phyloP scores from a whole-genome alignment of 2,329 filamentous ascomycete genomes.

The Scolecobasidium constrictum region DNA sequence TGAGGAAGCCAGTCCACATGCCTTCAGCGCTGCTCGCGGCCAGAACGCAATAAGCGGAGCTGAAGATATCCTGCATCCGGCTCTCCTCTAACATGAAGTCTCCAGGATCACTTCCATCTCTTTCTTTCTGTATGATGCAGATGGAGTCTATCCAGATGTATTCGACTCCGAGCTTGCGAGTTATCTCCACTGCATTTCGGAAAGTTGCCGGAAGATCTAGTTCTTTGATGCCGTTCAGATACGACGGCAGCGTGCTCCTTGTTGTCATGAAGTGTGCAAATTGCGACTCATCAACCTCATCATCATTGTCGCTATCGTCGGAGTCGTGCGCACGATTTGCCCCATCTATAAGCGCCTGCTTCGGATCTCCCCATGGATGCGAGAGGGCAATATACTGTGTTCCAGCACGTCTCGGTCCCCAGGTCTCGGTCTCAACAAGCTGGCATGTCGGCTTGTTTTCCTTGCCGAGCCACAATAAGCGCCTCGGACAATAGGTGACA shows the following conservation, averaged over 20 bases:
- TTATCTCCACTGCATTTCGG: conserved; percentile 13
- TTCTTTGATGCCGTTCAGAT: conserved; percentile 1
- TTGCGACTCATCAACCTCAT: conserved; percentile 9
- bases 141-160: conserved; percentile 15
- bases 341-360: neutral
- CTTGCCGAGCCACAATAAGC: too few relatives aligned
- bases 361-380: conserved; percentile 13
- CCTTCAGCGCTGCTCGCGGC: conserved; percentile 14
- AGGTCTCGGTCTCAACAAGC: neutral
- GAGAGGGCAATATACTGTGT: conserved; percentile 14
- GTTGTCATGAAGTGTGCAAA: neutral
- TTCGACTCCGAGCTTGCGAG: conserved; percentile 10
- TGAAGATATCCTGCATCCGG: conserved; percentile 18
- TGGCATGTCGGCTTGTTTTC: too few relatives aligned
- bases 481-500: too few relatives aligned
- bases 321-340: too few relatives aligned
- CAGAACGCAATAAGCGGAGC: conserved; percentile 16
- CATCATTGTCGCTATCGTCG: too few relatives aligned
- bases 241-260: neutral
- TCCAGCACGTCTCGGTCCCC: too few relatives aligned
- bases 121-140: conserved; percentile 13
- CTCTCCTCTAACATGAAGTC: conserved; percentile 16
- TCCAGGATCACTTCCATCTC: too few relatives aligned
- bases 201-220: conserved; percentile 6
- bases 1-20: conserved; percentile 13